Base-by-base conservation (phyloP, 768 basidiomycete genomes). In the Boletus fagicola region DNA sequence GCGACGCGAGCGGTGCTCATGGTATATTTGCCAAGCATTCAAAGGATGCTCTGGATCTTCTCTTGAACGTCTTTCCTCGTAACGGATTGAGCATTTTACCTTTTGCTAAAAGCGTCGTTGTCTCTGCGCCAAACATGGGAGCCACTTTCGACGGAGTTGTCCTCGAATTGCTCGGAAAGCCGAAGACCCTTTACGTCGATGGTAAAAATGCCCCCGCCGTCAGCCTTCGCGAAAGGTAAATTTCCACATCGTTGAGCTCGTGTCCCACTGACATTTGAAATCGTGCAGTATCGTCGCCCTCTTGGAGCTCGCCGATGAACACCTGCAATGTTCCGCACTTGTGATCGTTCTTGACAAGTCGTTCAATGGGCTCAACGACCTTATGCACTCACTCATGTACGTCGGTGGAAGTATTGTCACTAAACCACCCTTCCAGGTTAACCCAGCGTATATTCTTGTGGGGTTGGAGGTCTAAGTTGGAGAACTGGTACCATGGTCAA, bases 321-420 rank as follows among this genome's bases (percentile, higher is more conserved):
- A 81, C 55, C 78, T 95, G 43, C 80, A 80, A 64, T 93, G 92
- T 72, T 81, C 82, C 42, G 85, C 87, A 18, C 80, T 95, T 43
- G 81, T 94, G 58, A 92, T 95, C 62, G 87, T 81, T 38, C 77
- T 95, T 54, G 89, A 92, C 71, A 83, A 87, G 63, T 79, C 85
- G 0, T 88, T 85, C 42, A 81, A 84, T 18, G 82, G 80, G 53
- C 79, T 94, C 53, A 82, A 87, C 63, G 83, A 85, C 65, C 77
- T 94, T 55, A 77, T 95, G 38, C 94, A 95, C 68, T 88, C 93
- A 49, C 80, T 95, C 60, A 91, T 95, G 90, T 95, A 95, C 73
- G 90, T 94, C 51, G 92, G 92, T 60, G 93, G 90, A 54, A 83
- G 81, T 49, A 87, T 95, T 52, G 86, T 95, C 51, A 90, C 91